Evolutionary conservation across 2,329 filamentous ascomycete species (phyloP).

Genomic region (Fusarium odoratissimum): DNA sequence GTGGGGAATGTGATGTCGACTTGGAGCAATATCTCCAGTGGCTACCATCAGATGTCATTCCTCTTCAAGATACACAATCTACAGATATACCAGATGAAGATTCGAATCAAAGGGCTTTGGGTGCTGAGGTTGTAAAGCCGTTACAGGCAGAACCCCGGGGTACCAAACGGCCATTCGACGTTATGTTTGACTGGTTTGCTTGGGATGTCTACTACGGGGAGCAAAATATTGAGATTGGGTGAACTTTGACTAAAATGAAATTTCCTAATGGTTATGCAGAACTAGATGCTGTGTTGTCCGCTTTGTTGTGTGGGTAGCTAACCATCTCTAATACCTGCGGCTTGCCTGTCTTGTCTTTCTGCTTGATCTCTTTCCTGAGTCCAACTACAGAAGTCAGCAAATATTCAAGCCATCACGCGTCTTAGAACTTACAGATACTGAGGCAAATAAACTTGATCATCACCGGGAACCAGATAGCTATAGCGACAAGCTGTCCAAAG

Average conservation of each 20-base stretch:
- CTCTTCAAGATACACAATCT: fast-evolving
- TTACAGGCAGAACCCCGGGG: background rate
- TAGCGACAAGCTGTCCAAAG: conserved; percentile 11
- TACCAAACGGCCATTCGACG: background rate
- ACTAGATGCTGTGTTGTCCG: background rate
- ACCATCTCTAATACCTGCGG: background rate
- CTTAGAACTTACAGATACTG: background rate
- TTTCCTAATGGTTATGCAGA: background rate
- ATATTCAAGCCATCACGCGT: fast-evolving
- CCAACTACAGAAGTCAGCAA: background rate
- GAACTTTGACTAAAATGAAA: too few relatives aligned
- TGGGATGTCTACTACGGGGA: conserved; percentile 4
- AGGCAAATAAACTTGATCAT: background rate
- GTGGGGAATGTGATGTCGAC: background rate
- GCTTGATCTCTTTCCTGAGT: background rate
- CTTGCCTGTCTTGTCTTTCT: fast-evolving
- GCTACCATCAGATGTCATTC: background rate
- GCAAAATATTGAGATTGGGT: background rate
- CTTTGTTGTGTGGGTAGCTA: background rate
- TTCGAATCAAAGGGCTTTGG: too few relatives aligned
- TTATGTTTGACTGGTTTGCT: conserved; percentile 14
- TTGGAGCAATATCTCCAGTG: background rate
- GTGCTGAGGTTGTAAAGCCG: fast-evolving
- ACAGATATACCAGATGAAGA: too few relatives aligned
- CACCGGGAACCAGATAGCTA: conserved; percentile 6